Evolutionary conservation across 805 yeast genomes (phyloP), one percentile per base, ranked within the genome.

Genomic region (Tetrapisispora taiwanensis): DNA sequence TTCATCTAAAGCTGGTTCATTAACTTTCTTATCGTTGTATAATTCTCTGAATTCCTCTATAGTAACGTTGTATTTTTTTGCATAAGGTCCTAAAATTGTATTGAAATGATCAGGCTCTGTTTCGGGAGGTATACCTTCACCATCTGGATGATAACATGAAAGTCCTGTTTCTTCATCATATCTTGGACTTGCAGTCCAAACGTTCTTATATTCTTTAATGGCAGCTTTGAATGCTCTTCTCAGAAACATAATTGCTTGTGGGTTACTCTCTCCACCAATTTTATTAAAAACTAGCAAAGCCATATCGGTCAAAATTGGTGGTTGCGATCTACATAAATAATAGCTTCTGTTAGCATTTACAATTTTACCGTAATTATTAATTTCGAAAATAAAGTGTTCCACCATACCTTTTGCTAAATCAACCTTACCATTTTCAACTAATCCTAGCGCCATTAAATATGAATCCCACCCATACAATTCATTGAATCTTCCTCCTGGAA

Each of bases 391-490:
- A 60, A 88, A 89, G 63, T 90, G 89, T 59, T 83, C 89, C 12
- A 89, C 85, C 90, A 90, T 86, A 0, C 95, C 95, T 52, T 80
- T 71, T 8, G 95, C 90, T 30, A 89, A 71, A 34, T 80, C 84
- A 18, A 78, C 63, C 41, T 78, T 72, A 34, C 73, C 75, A 56
- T 84, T 83, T 24, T 75, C 73, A 22, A 92, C 61, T 35, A 92
- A 70, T 1, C 97, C 98, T 20, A 88, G 63, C 0, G 92, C 76
- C 59, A 82, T 88, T 82, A 92, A 84, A 59, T 92, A 90, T 2
- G 96, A 87, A 62, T 90, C 98, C 98, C 98, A 90, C 14, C 97
- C 98, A 58, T 92, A 90, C 46, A 88, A 74, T 66, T 90, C 98
- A 66, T 92, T 92, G 66, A 90, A 90, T 50, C 98, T 71, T 19